Evolutionary conservation across 2,329 filamentous ascomycete species (phyloP), one percentile per base, ranked within the genome.

Genomic region (Phyllosticta capitalensis): DNA sequence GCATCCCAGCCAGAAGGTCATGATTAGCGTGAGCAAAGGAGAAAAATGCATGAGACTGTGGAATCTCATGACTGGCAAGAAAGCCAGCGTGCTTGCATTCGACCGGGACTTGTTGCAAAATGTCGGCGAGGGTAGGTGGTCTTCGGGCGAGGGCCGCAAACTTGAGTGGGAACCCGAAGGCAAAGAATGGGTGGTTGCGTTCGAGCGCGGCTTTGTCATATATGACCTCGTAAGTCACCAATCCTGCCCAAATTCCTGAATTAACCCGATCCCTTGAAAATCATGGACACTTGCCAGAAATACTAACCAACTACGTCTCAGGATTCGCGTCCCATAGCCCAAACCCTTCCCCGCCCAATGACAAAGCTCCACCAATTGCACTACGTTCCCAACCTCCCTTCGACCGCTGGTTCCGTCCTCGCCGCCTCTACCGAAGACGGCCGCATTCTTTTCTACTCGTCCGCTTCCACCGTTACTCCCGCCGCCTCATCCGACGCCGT

Each of bases 41-140:
- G 94, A 99, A 76, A 86, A 85, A 64, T 90, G 87, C 68, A 95
- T 99, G 89, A 80, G 94, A 64, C 74, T 97, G 64, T 99, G 94
- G 94, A 97, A 99, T 69, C 73, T 99, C 64, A 91, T 97, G 64
- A 97, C 92, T 2, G 94, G 92, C 17, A 95, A 92, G 77, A 96
- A 96, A 76, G 92, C 92, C 0, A 90, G 92, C 28, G 92, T 96
- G 56, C 76, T 99, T 66, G 94, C 89, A 70, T 97, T 97, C 71
- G 83, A 82, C 64, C 81, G 83, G 60, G 83, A 86, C 0, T 80
- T 94, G 67, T 78, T 97, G 56, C 79, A 83, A 52, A 84, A 88
- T 65, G 83, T 88, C 10, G 90, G 89, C 52, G 90, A 96, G 76
- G 83, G 85, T 51, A 85, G 84, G 71, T 86, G 87, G 71, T 84